Percentiles rank a stretch among this genome's conserved stretches.
These are phyloP conservation scores for Fusarium solani-melongenae DNA, from an alignment of 2,329 filamentous ascomycete species.

Conservation along the genomic window DNA sequence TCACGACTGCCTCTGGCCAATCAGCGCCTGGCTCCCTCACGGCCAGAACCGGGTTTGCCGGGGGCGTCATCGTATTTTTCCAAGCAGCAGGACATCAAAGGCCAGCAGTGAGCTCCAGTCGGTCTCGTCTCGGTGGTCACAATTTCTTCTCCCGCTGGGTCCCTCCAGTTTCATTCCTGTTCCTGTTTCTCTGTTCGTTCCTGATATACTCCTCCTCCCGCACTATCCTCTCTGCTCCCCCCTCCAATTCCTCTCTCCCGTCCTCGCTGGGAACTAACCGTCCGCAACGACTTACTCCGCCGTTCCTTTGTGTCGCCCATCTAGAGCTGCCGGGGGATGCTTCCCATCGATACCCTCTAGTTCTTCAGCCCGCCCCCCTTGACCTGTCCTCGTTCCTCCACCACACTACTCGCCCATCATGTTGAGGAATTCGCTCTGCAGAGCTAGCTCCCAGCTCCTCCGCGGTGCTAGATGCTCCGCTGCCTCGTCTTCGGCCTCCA, in stretches of 20 bases:
- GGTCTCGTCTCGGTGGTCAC: slow-evolving; percentile 13
- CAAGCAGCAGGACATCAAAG: slow-evolving; percentile 43
- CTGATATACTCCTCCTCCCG: slow-evolving; percentile 20
- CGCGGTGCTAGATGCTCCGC: slow-evolving; percentile 62
- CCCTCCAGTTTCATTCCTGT: not conserved
- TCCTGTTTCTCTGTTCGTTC: slow-evolving; percentile 17
- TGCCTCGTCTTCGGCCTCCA: slow-evolving; percentile 53
- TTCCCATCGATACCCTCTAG: slow-evolving; percentile 40
- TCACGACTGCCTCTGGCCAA: slow-evolving; percentile 32
- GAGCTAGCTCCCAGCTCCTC: slow-evolving; percentile 73
- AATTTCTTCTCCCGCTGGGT: slow-evolving; percentile 41
- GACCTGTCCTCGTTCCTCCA: slow-evolving; percentile 30
- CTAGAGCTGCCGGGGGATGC: slow-evolving; percentile 48
- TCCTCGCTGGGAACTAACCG: slow-evolving; percentile 24
- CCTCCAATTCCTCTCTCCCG: slow-evolving; percentile 35
- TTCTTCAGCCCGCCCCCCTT: slow-evolving; percentile 30
- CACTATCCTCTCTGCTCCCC: slow-evolving; percentile 14
- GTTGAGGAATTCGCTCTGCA: slow-evolving; percentile 76
- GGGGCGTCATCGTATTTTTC: slow-evolving; percentile 45
- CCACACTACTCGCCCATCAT: slow-evolving; percentile 60
- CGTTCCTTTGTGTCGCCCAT: slow-evolving; percentile 54
- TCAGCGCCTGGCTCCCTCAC: slow-evolving; percentile 23
- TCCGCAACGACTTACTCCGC: slow-evolving; percentile 59
- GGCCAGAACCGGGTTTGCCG: slow-evolving; percentile 46
- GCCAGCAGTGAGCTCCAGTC: slow-evolving; percentile 35